These are phyloP conservation scores for Oryza glumipatula DNA, from an alignment of 176 grass and related monocot genomes.

Conservation along the genomic window DNA sequence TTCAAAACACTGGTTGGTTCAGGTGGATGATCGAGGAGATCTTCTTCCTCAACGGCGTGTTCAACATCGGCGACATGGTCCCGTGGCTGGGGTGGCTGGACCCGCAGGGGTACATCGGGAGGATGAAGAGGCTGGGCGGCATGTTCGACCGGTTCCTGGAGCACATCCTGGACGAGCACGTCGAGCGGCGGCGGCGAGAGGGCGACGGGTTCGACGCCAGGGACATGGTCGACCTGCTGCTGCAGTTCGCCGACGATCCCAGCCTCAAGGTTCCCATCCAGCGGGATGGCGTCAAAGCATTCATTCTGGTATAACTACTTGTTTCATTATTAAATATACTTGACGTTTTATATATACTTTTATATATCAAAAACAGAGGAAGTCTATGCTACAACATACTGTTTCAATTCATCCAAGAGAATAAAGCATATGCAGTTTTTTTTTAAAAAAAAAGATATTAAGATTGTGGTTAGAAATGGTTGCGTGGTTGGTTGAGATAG, in stretches of 20 bases:
- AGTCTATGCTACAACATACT: too few species aligned
- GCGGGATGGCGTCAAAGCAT: constrained; percentile 35
- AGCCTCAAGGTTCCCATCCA: constrained; percentile 55
- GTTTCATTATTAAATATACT: too few species aligned
- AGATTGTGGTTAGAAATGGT: too few species aligned
- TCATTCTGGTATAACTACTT: too few species aligned
- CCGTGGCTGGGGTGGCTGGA: constrained; percentile 57
- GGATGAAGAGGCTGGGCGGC: constrained; percentile 62
- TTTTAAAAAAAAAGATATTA: too few species aligned
- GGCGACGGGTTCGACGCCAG: constrained; percentile 47
- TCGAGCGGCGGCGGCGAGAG: constrained; percentile 41
- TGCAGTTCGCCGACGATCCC: constrained; percentile 58
- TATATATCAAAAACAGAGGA: too few species aligned
- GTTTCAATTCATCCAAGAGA: too few species aligned
- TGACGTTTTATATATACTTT: too few species aligned
- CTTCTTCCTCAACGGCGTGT: constrained; percentile 71
- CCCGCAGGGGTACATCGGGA: constrained; percentile 59
- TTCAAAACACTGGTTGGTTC: constrained; percentile 19
- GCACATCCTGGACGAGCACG: constrained; percentile 64
- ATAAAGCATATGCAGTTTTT: too few species aligned
- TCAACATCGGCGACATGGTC: constrained; percentile 61
- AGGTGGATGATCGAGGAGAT: constrained; percentile 78
- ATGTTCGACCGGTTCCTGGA: constrained; percentile 64
- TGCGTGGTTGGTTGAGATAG: too few species aligned
- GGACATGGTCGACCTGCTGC: constrained; percentile 70